Conservation (phyloP, 1,284 basidiomycete genomes). For the Ustilago vetiveriae region DNA sequence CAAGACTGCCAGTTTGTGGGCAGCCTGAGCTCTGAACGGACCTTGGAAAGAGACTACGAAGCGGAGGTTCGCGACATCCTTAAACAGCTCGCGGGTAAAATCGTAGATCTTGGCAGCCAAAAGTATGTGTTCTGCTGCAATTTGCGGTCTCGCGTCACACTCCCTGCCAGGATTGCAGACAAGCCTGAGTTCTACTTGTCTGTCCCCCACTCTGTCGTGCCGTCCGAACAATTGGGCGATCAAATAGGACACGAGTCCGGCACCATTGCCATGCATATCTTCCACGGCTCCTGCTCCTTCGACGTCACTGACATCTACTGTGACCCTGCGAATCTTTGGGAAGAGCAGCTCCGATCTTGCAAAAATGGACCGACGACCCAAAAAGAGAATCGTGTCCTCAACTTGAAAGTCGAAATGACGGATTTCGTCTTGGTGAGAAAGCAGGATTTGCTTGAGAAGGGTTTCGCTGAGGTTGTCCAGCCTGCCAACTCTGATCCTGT, state of each 20-base stretch:
- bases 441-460: constrained; percentile 16
- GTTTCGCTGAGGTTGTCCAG: constrained; percentile 24
- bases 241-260: constrained; percentile 2
- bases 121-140: background rate
- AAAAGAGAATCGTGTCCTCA: constrained; percentile 11
- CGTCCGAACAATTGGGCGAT: constrained; percentile 16
- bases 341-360: constrained; percentile 4
- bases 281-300: background rate
- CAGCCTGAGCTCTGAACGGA: background rate
- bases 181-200: constrained; percentile 8
- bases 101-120: constrained; percentile 12
- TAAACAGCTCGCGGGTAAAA: constrained; percentile 1
- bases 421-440: constrained; percentile 1
- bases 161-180: constrained; percentile 6
- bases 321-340: constrained; percentile 7
- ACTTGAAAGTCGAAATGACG: constrained; percentile 19
- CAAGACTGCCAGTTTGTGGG: background rate
- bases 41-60: constrained; percentile 13
- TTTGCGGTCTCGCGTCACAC: background rate
- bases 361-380: constrained; percentile 18
- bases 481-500: constrained; percentile 6
- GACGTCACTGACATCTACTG: constrained; percentile 15
- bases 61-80: background rate
- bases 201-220: background rate
- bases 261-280: background rate